Evolutionary conservation across 768 basidiomycete genomes (phyloP).

Genomic region (Chalciporus chontae): DNA sequence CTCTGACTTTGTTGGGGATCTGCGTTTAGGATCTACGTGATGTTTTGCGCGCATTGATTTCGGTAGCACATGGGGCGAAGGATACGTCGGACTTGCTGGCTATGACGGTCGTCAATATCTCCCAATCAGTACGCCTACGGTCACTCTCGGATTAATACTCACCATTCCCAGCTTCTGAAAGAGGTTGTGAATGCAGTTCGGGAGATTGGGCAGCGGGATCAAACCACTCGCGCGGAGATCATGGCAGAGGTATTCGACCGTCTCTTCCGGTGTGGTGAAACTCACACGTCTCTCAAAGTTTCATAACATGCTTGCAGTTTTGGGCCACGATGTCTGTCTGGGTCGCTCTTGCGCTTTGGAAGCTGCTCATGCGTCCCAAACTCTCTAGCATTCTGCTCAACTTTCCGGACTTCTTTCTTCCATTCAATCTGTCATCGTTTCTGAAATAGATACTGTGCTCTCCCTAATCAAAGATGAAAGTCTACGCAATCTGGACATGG

Average conservation of each 20-base stretch:
- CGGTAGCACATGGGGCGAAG: constrained; percentile 16
- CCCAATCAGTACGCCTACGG: constrained; percentile 19
- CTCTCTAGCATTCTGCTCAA: constrained; percentile 25
- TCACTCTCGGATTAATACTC: neutral
- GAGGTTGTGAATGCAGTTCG: constrained; percentile 19
- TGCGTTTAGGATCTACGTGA: constrained; percentile 29
- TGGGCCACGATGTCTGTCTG: constrained; percentile 22
- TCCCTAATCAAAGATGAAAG: constrained; percentile 27
- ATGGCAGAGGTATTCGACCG: constrained; percentile 20
- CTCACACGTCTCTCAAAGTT: constrained; percentile 21
- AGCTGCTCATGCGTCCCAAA: neutral
- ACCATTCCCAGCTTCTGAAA: constrained; percentile 20
- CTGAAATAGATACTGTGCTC: constrained; percentile 23
- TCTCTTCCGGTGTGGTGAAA: neutral
- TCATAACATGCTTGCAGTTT: constrained; percentile 21
- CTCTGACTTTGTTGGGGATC: neutral
- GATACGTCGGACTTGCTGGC: constrained; percentile 21
- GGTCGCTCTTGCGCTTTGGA: neutral
- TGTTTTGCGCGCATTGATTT: constrained; percentile 17
- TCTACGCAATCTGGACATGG: constrained; percentile 24
- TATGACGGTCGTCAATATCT: constrained; percentile 9
- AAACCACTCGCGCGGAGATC: constrained; percentile 16
- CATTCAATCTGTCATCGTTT: constrained; percentile 22
- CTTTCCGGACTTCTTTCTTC: constrained; percentile 23
- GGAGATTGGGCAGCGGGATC: constrained; percentile 20